Evolutionary conservation across 371 early-diverging fungal species (phyloP).

Genomic region (Coemansia sp.): DNA sequence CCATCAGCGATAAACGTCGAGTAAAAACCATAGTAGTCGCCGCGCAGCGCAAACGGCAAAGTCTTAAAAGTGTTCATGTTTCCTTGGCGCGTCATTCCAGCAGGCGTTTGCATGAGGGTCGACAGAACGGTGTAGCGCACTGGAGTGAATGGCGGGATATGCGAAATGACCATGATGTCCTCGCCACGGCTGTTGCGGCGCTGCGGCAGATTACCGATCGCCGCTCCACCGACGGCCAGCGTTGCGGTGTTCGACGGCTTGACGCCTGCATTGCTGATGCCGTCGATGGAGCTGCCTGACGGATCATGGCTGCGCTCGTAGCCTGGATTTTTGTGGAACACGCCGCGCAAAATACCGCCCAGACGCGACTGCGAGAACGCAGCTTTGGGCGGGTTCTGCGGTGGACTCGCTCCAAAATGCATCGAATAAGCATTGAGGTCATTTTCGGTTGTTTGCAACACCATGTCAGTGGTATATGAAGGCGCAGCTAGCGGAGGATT

Average conservation of each 20-base stretch:
- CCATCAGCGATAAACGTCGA: constrained; percentile 53
- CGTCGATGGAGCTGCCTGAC: not conserved
- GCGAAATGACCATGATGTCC: constrained; percentile 48
- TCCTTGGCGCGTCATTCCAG: constrained; percentile 40
- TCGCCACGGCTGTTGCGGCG: constrained; percentile 50
- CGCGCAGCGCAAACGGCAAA: constrained; percentile 50
- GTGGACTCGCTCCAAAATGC: not conserved
- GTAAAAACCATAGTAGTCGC: constrained; percentile 52
- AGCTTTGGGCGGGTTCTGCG: constrained; percentile 1
- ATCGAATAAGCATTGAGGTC: constrained; percentile 10
- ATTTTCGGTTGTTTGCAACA: not conserved
- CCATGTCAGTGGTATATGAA: constrained; percentile 10
- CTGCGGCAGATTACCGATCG: constrained; percentile 47
- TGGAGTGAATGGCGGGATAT: constrained; percentile 50
- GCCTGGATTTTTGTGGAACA: constrained; percentile 6
- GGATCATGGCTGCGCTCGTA: constrained; percentile 1
- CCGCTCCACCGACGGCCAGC: constrained; percentile 42
- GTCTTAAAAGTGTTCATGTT: constrained; percentile 48
- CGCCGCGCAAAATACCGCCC: constrained; percentile 11
- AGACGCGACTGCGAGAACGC: constrained; percentile 3
- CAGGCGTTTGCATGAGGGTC: constrained; percentile 49
- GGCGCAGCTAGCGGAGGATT: not conserved
- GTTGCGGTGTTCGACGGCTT: constrained; percentile 42
- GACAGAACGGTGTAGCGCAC: constrained; percentile 45
- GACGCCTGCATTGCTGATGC: not conserved